Evolutionary conservation across 129 eudicot species (phyloP).

Genomic region (Smallanthus sonchifolius): DNA sequence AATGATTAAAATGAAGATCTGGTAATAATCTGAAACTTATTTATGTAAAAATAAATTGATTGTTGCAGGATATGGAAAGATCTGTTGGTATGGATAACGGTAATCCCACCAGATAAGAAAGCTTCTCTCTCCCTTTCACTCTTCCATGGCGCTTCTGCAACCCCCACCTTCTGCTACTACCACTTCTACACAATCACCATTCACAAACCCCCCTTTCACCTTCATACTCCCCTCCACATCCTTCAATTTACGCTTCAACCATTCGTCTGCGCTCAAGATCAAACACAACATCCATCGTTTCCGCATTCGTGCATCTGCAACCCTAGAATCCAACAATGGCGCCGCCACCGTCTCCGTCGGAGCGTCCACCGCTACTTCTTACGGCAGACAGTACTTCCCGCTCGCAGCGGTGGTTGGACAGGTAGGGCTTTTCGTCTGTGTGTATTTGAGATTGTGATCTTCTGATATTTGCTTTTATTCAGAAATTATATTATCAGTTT

Average conservation of each 20-base stretch:
- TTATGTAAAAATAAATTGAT: neutral
- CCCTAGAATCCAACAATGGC: conserved; percentile 68
- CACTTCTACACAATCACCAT: conserved; percentile 9
- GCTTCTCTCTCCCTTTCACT: neutral
- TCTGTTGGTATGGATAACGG: conserved; percentile 27
- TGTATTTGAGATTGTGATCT: neutral
- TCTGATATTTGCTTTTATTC: neutral
- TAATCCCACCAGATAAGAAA: conserved; percentile 30
- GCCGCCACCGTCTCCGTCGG: conserved; percentile 37
- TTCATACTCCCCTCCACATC: conserved; percentile 29
- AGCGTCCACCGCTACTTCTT: conserved; percentile 17
- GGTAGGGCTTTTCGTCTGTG: conserved; percentile 27
- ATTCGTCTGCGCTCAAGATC: conserved; percentile 27
- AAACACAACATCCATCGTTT: conserved; percentile 32
- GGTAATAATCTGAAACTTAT: too few relatives aligned
- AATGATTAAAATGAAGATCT: too few relatives aligned
- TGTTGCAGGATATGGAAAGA: neutral
- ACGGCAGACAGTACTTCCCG: conserved; percentile 86
- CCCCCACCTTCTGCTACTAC: conserved; percentile 6
- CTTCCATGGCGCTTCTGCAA: conserved; percentile 34
- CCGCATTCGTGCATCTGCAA: conserved; percentile 60
- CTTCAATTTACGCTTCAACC: conserved; percentile 19
- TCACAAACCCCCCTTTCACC: neutral
- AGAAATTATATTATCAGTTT: too few relatives aligned
- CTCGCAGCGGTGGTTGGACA: conserved; percentile 97